phyloP scores from a whole-genome alignment of 192 early-diverging fungal species.

The Glomus cerebriforme region DNA sequence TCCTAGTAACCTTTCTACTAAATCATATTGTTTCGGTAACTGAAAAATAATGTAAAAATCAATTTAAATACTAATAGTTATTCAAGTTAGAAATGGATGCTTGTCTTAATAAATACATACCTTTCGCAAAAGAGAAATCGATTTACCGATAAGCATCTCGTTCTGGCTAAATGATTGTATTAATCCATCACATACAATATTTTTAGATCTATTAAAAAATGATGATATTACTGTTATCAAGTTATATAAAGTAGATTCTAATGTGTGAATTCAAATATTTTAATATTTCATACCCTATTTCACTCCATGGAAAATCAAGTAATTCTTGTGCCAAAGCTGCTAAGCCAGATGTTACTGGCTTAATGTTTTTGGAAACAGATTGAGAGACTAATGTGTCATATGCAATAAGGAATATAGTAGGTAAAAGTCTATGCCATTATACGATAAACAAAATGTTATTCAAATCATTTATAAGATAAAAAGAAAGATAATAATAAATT shows the following conservation, averaged over 20 bases:
- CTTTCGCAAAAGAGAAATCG: conserved; percentile 58
- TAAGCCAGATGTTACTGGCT: conserved; percentile 43
- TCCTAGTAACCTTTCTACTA: conserved; percentile 58
- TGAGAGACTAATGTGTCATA: conserved; percentile 74
- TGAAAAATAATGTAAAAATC: conserved; percentile 27
- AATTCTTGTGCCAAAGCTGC: conserved; percentile 41
- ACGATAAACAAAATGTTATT: conserved; percentile 3
- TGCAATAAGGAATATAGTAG: conserved; percentile 70
- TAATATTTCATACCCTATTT: conserved; percentile 38
- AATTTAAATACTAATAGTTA: neutral
- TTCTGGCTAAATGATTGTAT: conserved; percentile 42
- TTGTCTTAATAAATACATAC: conserved; percentile 39
- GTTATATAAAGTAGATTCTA: too few relatives aligned
- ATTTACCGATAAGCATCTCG: conserved; percentile 52
- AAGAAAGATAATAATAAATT: conserved; percentile 5
- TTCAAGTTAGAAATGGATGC: neutral
- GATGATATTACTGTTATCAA: neutral
- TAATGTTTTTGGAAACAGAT: conserved; percentile 50
- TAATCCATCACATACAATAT: conserved; percentile 39
- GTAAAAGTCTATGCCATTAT: conserved; percentile 57
- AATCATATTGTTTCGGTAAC: conserved; percentile 61
- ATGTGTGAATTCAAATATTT: neutral
- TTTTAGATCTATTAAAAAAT: conserved; percentile 30
- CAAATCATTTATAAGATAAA: neutral
- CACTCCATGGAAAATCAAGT: conserved; percentile 48